phyloP scores from a whole-genome alignment of 306 rosid genomes.

The Quercus alba region DNA sequence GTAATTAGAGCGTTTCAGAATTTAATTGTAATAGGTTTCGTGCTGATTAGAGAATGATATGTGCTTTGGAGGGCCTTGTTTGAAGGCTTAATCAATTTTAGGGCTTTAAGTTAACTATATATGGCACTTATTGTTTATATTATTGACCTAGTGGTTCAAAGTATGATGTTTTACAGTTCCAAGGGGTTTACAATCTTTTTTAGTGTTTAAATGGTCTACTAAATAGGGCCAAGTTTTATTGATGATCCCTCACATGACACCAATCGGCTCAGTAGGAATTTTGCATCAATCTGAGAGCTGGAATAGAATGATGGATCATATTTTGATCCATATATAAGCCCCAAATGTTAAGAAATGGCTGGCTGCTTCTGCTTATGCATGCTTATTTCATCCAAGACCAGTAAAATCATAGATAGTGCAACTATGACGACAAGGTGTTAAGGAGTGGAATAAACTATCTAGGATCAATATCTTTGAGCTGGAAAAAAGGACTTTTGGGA shows the following conservation, averaged over 20 bases:
- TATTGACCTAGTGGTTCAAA: background rate
- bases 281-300: background rate
- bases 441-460: background rate
- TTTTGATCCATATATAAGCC: background rate
- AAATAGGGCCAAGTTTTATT: background rate
- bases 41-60: background rate
- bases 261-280: background rate
- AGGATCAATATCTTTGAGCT: background rate
- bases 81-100: background rate
- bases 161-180: background rate
- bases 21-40: background rate
- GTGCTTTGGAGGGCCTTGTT: background rate
- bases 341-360: background rate
- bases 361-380: background rate
- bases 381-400: background rate
- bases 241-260: background rate
- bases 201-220: background rate
- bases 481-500: background rate
- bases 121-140: background rate
- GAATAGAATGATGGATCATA: background rate
- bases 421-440: background rate
- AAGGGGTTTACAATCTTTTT: background rate
- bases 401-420: background rate
- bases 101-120: background rate
- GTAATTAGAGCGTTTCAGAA: background rate